These are phyloP conservation scores for Yamadazyma mexicana DNA, from an alignment of 1,139 yeast genomes.

Conservation along the genomic window DNA sequence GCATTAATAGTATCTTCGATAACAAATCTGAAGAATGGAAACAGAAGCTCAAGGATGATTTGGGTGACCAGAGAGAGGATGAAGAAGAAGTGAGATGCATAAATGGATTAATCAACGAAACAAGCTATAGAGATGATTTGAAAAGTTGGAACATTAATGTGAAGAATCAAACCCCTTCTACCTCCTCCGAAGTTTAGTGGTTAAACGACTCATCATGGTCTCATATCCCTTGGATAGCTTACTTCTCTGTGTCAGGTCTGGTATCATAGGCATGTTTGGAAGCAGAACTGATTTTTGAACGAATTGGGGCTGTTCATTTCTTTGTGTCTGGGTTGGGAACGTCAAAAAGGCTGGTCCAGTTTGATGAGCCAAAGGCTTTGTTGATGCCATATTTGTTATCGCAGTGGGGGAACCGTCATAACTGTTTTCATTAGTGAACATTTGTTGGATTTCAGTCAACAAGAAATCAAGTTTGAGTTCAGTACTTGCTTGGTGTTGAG, in stretches of 20 bases:
- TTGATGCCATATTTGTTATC: neutral
- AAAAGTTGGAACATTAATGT: constrained; percentile 41
- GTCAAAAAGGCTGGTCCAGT: constrained; percentile 1
- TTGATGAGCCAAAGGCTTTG: neutral
- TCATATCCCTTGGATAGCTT: neutral
- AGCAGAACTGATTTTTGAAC: neutral
- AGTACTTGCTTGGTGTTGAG: neutral
- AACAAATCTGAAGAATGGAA: constrained; percentile 72
- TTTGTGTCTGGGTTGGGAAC: no score
- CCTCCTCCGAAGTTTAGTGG: neutral
- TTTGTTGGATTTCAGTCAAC: constrained; percentile 7
- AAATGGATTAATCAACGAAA: constrained; percentile 45
- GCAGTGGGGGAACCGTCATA: neutral
- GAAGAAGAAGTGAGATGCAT: constrained; percentile 44
- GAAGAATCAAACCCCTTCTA: neutral
- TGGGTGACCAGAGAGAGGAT: constrained; percentile 48
- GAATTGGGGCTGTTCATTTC: neutral
- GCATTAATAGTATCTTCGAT: constrained; percentile 72
- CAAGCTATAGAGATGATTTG: constrained; percentile 41
- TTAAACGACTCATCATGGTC: neutral
- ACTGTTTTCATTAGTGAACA: constrained; percentile 2
- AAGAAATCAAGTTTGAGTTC: constrained; percentile 8
- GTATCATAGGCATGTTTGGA: neutral
- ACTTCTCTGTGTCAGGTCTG: neutral
- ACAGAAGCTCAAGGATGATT: constrained; percentile 24